These are phyloP conservation scores for Neospora caninum DNA, from an alignment of 169 alveolate species.

Conservation along the genomic window DNA sequence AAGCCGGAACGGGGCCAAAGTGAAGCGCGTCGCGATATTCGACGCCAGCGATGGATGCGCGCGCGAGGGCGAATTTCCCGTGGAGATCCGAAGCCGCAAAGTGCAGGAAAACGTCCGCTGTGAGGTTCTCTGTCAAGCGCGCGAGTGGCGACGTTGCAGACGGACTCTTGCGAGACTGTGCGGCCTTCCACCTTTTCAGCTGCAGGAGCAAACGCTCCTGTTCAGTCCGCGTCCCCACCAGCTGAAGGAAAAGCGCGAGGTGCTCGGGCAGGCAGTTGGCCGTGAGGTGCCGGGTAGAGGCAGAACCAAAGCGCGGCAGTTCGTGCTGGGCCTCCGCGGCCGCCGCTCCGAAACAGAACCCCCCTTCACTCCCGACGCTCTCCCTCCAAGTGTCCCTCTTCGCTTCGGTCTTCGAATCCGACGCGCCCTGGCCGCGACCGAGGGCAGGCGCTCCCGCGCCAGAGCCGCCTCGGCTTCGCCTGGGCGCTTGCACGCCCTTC, in stretches of 20 bases:
- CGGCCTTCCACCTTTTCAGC: background rate
- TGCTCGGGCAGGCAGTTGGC: slow-evolving; percentile 20
- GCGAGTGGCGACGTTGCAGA: background rate
- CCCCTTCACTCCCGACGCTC: background rate
- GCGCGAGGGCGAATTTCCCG: slow-evolving; percentile 7
- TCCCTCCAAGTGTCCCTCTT: background rate
- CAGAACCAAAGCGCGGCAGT: background rate
- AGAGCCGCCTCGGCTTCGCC: too few species aligned
- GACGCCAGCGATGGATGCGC: background rate
- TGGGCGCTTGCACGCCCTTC: background rate
- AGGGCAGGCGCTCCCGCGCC: too few species aligned
- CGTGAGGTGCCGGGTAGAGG: background rate
- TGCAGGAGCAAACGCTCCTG: background rate
- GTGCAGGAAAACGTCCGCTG: slow-evolving; percentile 5
- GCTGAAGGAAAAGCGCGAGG: background rate
- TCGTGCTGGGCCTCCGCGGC: background rate
- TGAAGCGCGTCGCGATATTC: slow-evolving; percentile 4
- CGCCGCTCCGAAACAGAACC: background rate
- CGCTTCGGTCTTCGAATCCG: background rate
- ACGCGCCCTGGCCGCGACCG: too few species aligned
- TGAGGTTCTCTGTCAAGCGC: background rate
- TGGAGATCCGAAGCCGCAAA: slow-evolving; percentile 14
- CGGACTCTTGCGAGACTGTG: background rate
- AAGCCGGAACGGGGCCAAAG: background rate
- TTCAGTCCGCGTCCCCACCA: background rate